These are phyloP conservation scores for Xylariaceae sp. DNA, from an alignment of 2,329 filamentous ascomycete species.

Conservation along the genomic window DNA sequence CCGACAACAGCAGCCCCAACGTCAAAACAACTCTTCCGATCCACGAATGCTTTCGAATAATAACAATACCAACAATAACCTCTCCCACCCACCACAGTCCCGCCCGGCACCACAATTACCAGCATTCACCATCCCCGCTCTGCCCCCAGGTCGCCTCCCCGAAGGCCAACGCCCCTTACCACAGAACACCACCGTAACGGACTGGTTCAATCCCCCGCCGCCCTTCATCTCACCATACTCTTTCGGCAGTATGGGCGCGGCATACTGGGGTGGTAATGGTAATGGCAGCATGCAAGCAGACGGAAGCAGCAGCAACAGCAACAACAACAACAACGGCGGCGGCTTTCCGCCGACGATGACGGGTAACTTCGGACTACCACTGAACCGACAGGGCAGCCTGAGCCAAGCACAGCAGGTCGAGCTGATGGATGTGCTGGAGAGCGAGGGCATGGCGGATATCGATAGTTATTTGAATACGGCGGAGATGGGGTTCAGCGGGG, in stretches of 20 bases:
- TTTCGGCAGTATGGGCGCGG: conserved; percentile 39
- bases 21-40: conserved; percentile 21
- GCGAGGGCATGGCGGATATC: conserved; percentile 57
- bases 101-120: conserved; percentile 23
- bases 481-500: conserved; percentile 25
- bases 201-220: conserved; percentile 50
- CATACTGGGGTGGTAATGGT: conserved; percentile 36
- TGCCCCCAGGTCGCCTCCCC: conserved; percentile 33
- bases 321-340: too few relatives aligned
- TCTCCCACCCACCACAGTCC: conserved; percentile 18
- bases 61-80: conserved; percentile 3
- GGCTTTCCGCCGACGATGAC: conserved; percentile 1
- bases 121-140: conserved; percentile 38
- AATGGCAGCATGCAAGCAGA: not conserved
- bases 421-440: conserved; percentile 75
- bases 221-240: conserved; percentile 50
- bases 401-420: conserved; percentile 78
- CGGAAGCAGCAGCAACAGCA: too few relatives aligned
- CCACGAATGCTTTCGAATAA: conserved; percentile 10
- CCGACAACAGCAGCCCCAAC: not conserved
- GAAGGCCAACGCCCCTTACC: conserved; percentile 41
- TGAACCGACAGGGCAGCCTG: conserved; percentile 60
- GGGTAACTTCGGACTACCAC: conserved; percentile 26
- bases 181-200: conserved; percentile 35
- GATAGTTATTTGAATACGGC: conserved; percentile 50